These are phyloP conservation scores for Dittrichia graveolens DNA, from an alignment of 129 eudicot genomes.

Conservation along the genomic window DNA sequence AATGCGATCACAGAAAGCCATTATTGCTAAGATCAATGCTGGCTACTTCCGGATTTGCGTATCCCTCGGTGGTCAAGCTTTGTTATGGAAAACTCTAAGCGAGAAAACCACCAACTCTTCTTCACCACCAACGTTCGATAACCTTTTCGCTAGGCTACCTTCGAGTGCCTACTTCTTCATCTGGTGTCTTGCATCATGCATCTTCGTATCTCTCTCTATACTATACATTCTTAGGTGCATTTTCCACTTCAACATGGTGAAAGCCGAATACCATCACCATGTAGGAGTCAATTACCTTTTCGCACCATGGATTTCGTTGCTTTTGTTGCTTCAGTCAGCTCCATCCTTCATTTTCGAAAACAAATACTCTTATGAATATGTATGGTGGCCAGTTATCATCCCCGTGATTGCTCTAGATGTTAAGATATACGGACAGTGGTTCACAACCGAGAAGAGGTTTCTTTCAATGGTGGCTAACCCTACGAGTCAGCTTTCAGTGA, in stretches of 20 bases:
- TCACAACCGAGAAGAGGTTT: slow-evolving; percentile 54
- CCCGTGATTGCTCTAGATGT: slow-evolving; percentile 59
- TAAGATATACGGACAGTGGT: slow-evolving; percentile 72
- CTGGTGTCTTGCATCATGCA: slow-evolving; percentile 54
- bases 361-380: slow-evolving; percentile 25
- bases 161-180: slow-evolving; percentile 26
- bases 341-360: slow-evolving; percentile 38
- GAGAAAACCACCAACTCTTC: slow-evolving; percentile 19
- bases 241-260: slow-evolving; percentile 46
- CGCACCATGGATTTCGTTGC: slow-evolving; percentile 69
- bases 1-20: slow-evolving; percentile 14
- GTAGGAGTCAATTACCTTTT: slow-evolving; percentile 71
- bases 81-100: slow-evolving; percentile 57
- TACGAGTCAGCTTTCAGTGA: slow-evolving; percentile 56
- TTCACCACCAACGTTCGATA: slow-evolving; percentile 27
- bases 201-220: slow-evolving; percentile 39
- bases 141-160: slow-evolving; percentile 28
- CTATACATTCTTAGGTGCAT: slow-evolving; percentile 50
- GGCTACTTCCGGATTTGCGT: slow-evolving; percentile 72
- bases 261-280: slow-evolving; percentile 59
- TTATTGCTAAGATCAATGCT: slow-evolving; percentile 44
- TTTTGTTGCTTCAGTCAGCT: slow-evolving; percentile 54
- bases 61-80: slow-evolving; percentile 57
- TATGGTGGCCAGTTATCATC: slow-evolving; percentile 57
- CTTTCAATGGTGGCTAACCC: slow-evolving; percentile 65